A percentile compares a stretch with the other conserved stretches of the same genome.
These are phyloP conservation scores for Hibiscus trionum DNA, from an alignment of 345 rosid genomes.

Conservation along the genomic window DNA sequence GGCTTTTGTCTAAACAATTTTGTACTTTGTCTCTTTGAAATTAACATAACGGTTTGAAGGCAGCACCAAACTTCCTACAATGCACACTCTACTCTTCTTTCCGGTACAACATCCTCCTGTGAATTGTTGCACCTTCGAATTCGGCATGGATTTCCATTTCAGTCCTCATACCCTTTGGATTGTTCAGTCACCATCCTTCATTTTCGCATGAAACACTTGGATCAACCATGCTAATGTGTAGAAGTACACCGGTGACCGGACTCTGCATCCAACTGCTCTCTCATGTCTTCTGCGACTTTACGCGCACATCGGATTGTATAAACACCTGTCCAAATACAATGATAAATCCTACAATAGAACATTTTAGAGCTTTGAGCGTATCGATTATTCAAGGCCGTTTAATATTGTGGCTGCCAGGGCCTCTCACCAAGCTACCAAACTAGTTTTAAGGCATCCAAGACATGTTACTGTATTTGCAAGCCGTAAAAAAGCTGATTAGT, in stretches of 20 bases:
- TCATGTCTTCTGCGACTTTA: slow-evolving; percentile 79
- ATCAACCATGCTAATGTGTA: no score
- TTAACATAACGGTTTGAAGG: no score
- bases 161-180: slow-evolving; percentile 79
- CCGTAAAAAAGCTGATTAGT: background rate
- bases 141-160: slow-evolving; percentile 89
- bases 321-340: slow-evolving; percentile 42
- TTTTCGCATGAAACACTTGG: no score
- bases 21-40: no score
- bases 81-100: background rate
- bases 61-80: no score
- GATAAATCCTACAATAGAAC: background rate
- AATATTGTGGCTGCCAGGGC: no score
- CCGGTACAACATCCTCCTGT: slow-evolving; percentile 62
- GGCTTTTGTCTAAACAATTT: no score
- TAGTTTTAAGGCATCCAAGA: background rate
- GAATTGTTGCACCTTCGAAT: slow-evolving; percentile 62
- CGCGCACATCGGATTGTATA: slow-evolving; percentile 84
- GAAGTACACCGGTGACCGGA: no score
- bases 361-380: background rate
- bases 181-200: slow-evolving; percentile 68
- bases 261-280: no score
- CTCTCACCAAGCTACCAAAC: no score
- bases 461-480: background rate
- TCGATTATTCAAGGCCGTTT: background rate